Percentiles rank a stretch among this genome's conserved stretches.
Conservation (phyloP, 352 stramenopile genomes). For the Globisporangium nunn region DNA sequence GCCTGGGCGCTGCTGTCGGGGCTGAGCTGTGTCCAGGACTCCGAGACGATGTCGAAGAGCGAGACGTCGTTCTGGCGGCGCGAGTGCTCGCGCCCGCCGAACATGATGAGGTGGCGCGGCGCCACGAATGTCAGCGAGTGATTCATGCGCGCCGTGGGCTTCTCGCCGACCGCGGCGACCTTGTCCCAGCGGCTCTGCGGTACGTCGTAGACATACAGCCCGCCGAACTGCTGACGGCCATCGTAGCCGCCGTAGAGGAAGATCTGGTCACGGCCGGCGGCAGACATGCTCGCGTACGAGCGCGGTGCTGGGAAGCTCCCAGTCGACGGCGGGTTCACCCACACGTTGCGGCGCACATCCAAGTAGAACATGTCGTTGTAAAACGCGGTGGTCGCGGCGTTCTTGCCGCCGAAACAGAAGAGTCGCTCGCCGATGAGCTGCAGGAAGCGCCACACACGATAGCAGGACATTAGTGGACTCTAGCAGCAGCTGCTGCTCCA, state of each 20-base stretch:
- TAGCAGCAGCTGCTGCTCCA: too few species aligned
- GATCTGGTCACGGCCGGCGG: conserved; percentile 42
- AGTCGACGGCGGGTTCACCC: conserved; percentile 25
- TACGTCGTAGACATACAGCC: conserved; percentile 54
- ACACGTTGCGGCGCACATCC: conserved; percentile 51
- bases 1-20: conserved; percentile 1
- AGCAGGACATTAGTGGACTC: too few species aligned
- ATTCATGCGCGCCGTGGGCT: conserved; percentile 46
- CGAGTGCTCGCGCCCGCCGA: conserved; percentile 41
- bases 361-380: conserved; percentile 79
- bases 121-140: conserved; percentile 48
- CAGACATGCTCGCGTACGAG: conserved; percentile 36
- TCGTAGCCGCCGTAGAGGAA: conserved; percentile 65
- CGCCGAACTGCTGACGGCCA: conserved; percentile 44
- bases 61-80: conserved; percentile 49
- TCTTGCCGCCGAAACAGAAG: conserved; percentile 70
- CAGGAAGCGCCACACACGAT: neutral
- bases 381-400: conserved; percentile 32
- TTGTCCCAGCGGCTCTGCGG: conserved; percentile 44
- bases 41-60: conserved; percentile 33
- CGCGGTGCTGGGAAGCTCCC: conserved; percentile 33
- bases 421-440: conserved; percentile 48
- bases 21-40: conserved; percentile 24
- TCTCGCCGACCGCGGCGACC: conserved; percentile 22
- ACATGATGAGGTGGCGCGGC: conserved; percentile 46